phyloP scores from a whole-genome alignment of 176 grass and related monocot species.

The Olyra latifolia region DNA sequence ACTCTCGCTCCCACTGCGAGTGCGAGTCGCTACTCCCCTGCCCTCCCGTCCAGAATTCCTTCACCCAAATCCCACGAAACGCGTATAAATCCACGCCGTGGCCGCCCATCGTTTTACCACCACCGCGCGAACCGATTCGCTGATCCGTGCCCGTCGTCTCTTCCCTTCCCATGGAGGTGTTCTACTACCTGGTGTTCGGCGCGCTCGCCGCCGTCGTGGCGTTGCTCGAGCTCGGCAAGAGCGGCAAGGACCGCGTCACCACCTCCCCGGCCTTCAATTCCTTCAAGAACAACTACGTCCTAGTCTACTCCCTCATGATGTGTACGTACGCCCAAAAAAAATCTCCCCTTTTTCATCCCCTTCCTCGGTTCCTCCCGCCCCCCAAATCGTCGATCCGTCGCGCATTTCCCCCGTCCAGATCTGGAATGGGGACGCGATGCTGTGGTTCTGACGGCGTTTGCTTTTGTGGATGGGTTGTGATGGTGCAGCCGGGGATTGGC shows the following conservation, averaged over 20 bases:
- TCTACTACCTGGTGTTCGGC: conserved; percentile 89
- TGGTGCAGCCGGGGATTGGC: conserved; percentile 79
- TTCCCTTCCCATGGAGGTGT: conserved; percentile 64
- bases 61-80: not conserved
- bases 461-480: not conserved
- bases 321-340: conserved; percentile 31
- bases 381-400: not conserved
- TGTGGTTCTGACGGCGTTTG: not conserved
- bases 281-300: conserved; percentile 99
- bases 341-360: not conserved
- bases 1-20: no score
- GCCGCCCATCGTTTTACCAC: not conserved
- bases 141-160: not conserved
- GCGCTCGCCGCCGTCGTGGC: conserved; percentile 61
- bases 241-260: conserved; percentile 73
- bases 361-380: not conserved
- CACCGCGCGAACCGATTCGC: not conserved
- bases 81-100: conserved; percentile 40
- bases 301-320: conserved; percentile 99
- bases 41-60: not conserved
- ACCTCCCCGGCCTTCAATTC: conserved; percentile 82
- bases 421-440: not conserved
- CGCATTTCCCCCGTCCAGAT: not conserved
- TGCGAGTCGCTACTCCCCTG: no score
- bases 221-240: conserved; percentile 79